Base-by-base conservation (phyloP, 108 stramenopile species). In the Seminavis robusta region DNA sequence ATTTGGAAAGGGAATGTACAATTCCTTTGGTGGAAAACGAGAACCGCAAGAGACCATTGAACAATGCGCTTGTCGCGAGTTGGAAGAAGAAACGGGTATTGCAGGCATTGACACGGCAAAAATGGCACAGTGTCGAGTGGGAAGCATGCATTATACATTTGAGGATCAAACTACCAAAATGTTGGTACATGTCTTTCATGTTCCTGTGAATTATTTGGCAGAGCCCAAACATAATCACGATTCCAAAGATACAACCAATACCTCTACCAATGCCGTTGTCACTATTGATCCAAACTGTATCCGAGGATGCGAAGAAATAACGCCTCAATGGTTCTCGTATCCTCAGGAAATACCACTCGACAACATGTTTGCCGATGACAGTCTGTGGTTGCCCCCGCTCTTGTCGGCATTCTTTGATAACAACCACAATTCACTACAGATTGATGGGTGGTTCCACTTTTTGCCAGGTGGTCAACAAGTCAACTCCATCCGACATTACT, bases 281-380 rank as follows among this genome's bases (percentile, higher is more conserved):
- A 39, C 44, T 4, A 55, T 80, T 41, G 53, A 65, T 21, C 53
- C 62, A 32, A 31, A 30, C 25, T 47, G 61, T 56, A 80, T 82
- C 20, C 67, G 60, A 55, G 79, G 64, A 20, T 83, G 84, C 38
- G 84, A 82, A 20, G 88, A 90, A 67, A 86, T 90, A 11, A 81
- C 80, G 46, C 88, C 88, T 23, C 16, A 33, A 50, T 90, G 84
- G 88, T 67, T 80, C 38, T 64, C 81, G 32, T 56, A 81, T 55
- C 59, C 70, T 42, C 47, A 66, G 30, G 47, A 71, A 10, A 70
- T 84, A 29, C 88, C 88, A 11, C 62, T 90, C 10, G 52, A 86
- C 54, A 59, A 86, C 33, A 90, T 90, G 88, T 90, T 90, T 80
- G 82, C 82, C 6, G 88, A 90, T 70, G 83, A 90, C 74, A 80